phyloP scores from a whole-genome alignment of 2,329 filamentous ascomycete genomes.

The Xylaria hypoxylon region DNA sequence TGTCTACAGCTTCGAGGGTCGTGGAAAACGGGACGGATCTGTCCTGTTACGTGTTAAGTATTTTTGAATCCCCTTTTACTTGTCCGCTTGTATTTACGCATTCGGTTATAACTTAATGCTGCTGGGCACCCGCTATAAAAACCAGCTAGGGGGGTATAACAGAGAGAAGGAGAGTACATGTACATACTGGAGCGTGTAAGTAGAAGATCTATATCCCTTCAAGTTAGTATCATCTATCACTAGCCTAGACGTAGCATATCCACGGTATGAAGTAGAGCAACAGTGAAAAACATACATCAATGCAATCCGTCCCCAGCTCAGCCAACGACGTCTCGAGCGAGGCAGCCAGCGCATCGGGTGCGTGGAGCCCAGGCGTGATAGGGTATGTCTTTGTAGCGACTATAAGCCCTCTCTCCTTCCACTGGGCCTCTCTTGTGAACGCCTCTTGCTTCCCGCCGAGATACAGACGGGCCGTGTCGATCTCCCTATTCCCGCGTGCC shows the following conservation, averaged over 20 bases:
- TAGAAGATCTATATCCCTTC: conserved; percentile 68
- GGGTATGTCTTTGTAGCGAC: conserved; percentile 85
- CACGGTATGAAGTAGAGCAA: neutral
- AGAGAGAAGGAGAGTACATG: neutral
- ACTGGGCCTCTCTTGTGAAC: conserved; percentile 79
- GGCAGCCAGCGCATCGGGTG: conserved; percentile 69
- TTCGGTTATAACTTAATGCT: neutral
- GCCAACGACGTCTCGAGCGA: conserved; percentile 73
- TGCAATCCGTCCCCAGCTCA: conserved; percentile 76
- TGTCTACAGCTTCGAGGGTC: conserved; percentile 79
- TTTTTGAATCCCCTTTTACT: neutral
- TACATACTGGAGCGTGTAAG: conserved; percentile 67
- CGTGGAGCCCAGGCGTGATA: conserved; percentile 66
- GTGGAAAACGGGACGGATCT: conserved; percentile 78
- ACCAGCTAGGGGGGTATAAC: neutral
- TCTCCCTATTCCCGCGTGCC: conserved; percentile 79
- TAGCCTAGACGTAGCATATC: neutral
- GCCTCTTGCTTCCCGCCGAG: conserved; percentile 79
- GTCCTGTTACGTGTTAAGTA: conserved; percentile 50
- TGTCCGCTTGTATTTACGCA: neutral
- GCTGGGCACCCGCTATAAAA: neutral
- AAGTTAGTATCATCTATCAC: neutral
- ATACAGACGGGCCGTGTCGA: conserved; percentile 86
- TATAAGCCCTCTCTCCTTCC: conserved; percentile 80
- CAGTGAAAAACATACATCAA: conserved; percentile 66